Conservation (phyloP, 2,329 filamentous ascomycete genomes). For the Dactylellina parvicollis region DNA sequence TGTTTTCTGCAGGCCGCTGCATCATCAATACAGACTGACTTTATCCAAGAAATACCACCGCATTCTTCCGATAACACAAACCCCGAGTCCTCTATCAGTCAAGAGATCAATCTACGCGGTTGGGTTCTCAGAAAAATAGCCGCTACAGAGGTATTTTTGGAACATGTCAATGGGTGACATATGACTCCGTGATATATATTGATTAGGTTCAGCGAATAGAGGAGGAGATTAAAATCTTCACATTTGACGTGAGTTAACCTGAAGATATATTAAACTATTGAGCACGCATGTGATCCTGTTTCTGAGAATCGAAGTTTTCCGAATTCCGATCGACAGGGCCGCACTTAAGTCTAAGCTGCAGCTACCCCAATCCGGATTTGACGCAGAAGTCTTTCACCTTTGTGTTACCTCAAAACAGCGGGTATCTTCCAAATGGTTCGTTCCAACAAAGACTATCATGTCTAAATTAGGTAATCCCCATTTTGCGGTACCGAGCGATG, state of each 20-base stretch:
- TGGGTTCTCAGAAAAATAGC: too few relatives aligned
- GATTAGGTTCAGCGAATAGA: not conserved
- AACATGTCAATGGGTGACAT: too few relatives aligned
- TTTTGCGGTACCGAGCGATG: slow-evolving; percentile 12
- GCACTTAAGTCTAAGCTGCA: not conserved
- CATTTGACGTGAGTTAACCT: too few relatives aligned
- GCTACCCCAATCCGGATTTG: not conserved
- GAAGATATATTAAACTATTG: too few relatives aligned
- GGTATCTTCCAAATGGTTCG: not conserved
- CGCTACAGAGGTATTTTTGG: too few relatives aligned
- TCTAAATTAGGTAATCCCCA: slow-evolving; percentile 11
- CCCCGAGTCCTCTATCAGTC: too few relatives aligned
- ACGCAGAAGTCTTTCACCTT: not conserved
- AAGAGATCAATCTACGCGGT: too few relatives aligned
- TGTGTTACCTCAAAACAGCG: not conserved
- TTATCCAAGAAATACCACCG: too few relatives aligned
- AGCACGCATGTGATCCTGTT: not conserved
- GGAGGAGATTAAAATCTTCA: not conserved
- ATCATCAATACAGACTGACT: too few relatives aligned
- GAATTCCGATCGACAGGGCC: not conserved
- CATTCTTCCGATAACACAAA: too few relatives aligned
- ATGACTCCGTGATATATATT: not conserved
- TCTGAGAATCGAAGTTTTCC: too few relatives aligned
- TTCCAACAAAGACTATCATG: not conserved
- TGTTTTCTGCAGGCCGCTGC: too few relatives aligned